These are phyloP conservation scores for Epichloe aotearoae DNA, from an alignment of 2,329 filamentous ascomycete genomes.

Conservation along the genomic window DNA sequence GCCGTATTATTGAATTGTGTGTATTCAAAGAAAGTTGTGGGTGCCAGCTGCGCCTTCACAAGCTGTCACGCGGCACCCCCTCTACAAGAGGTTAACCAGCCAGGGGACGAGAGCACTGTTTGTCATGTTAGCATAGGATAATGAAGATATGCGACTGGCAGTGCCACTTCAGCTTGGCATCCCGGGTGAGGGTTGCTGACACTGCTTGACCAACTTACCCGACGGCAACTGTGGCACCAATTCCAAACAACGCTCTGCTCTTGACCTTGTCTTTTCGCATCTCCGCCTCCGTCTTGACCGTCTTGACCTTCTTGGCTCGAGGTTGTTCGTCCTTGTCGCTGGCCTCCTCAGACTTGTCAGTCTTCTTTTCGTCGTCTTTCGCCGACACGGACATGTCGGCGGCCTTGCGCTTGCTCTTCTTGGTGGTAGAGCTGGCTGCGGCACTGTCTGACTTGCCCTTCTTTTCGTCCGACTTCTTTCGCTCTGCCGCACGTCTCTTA, in stretches of 20 bases:
- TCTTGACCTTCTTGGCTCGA: constrained; percentile 63
- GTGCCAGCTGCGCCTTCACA: neutral
- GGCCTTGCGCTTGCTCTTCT: constrained; percentile 59
- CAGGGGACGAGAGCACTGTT: constrained; percentile 35
- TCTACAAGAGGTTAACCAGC: constrained; percentile 37
- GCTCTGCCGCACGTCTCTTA: constrained; percentile 27
- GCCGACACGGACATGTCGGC: constrained; percentile 58
- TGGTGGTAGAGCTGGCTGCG: constrained; percentile 22
- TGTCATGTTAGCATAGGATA: constrained; percentile 7
- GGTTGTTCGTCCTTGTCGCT: constrained; percentile 28
- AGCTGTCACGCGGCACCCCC: neutral
- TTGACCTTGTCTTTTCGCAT: constrained; percentile 76
- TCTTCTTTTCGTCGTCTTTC: constrained; percentile 32
- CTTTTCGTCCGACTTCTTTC: constrained; percentile 25
- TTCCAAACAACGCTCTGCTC: constrained; percentile 71
- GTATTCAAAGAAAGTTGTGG: constrained; percentile 1
- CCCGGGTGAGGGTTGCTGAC: neutral
- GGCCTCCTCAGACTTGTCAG: constrained; percentile 15
- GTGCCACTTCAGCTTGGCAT: neutral
- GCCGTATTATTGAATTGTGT: neutral
- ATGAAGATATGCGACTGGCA: neutral
- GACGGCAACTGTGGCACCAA: constrained; percentile 75
- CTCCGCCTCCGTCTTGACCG: constrained; percentile 68
- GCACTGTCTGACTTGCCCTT: constrained; percentile 20
- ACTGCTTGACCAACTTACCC: constrained; percentile 51